phyloP scores from a whole-genome alignment of 148 eudicot genomes.

The Rhododendron henanense region DNA sequence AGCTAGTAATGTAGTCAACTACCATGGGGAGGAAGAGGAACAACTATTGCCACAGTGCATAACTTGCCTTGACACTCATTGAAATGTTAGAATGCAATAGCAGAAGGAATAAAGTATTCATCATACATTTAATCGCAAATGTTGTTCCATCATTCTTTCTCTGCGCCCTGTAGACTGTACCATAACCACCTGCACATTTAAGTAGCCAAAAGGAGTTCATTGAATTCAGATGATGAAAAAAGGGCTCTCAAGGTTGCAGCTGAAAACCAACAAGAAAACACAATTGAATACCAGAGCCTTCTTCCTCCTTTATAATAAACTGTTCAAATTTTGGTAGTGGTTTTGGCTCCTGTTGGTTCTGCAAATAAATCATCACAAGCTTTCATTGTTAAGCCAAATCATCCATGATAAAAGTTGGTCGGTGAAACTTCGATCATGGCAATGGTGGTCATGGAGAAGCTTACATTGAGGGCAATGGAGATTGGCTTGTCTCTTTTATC shows the following conservation, averaged over 20 bases:
- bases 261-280: constrained; percentile 11
- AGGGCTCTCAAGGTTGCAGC: not conserved
- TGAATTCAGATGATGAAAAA: not conserved
- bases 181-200: constrained; percentile 85
- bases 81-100: not conserved
- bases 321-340: constrained; percentile 61
- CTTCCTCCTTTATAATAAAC: constrained; percentile 74
- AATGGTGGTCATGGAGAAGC: constrained; percentile 2
- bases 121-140: constrained; percentile 90
- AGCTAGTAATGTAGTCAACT: not conserved
- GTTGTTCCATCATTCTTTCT: constrained; percentile 69
- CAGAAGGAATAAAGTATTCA: not conserved
- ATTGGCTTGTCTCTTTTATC: constrained; percentile 32
- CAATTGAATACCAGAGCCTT: constrained; percentile 78
- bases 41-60: not conserved
- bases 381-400: constrained; percentile 8
- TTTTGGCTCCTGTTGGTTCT: constrained; percentile 42
- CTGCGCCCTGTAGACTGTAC: constrained; percentile 85
- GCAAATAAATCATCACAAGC: constrained; percentile 18
- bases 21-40: not conserved
- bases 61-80: not conserved
- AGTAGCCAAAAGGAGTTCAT: not conserved
- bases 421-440: not conserved
- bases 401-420: not conserved
- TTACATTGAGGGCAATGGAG: constrained; percentile 35